A percentile compares a stretch with the other conserved stretches of the same genome.
phyloP scores from a whole-genome alignment of 345 rosid genomes.

The Gossypium sturtianum region DNA sequence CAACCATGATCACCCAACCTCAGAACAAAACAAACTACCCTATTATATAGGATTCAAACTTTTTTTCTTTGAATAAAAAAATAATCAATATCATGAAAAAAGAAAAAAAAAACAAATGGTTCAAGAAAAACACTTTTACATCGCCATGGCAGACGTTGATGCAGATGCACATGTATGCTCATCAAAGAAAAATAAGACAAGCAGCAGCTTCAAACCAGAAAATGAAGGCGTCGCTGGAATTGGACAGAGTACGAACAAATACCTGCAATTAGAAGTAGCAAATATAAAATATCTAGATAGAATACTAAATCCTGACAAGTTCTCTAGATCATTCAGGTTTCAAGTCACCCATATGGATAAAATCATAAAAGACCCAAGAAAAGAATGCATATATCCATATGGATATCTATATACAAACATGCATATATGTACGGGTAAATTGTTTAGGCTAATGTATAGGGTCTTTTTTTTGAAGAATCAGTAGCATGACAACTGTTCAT shows the following conservation, averaged over 20 bases:
- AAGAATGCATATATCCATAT: neutral
- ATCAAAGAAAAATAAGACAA: neutral
- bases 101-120: neutral
- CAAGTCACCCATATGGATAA: neutral
- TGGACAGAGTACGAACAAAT: neutral
- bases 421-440: neutral
- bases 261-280: neutral
- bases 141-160: neutral
- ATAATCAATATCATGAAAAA: neutral
- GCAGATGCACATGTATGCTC: neutral
- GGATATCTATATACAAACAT: neutral
- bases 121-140: neutral
- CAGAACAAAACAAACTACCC: neutral
- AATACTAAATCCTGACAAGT: neutral
- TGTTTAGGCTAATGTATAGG: neutral
- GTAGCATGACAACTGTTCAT: too few species aligned
- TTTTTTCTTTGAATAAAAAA: neutral
- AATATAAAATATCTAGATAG: neutral
- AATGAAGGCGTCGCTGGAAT: neutral
- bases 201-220: neutral
- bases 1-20: neutral
- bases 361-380: neutral
- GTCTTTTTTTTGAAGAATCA: neutral
- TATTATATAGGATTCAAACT: neutral
- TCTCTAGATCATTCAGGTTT: neutral